Conservation (phyloP, 495 filamentous ascomycete genomes). For the Astrocystis sublimbata region DNA sequence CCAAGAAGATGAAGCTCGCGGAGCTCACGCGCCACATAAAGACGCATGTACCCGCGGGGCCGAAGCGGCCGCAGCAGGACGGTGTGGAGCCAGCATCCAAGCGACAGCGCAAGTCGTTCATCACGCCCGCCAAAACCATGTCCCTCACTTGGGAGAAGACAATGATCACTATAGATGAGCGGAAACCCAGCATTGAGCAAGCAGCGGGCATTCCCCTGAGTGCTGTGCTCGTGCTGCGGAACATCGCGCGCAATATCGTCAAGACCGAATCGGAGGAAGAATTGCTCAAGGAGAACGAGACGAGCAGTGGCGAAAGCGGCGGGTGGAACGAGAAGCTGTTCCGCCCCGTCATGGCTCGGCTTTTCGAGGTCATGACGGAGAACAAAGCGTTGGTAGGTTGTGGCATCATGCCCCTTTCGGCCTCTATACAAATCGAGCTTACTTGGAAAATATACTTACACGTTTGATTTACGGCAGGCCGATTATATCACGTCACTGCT, state of each 20-base stretch:
- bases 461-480: conserved; percentile 19
- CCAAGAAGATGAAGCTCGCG: conserved; percentile 49
- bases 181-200: conserved; percentile 57
- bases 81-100: conserved; percentile 31
- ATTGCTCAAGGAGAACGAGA: conserved; percentile 49
- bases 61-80: conserved; percentile 33
- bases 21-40: conserved; percentile 62
- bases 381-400: conserved; percentile 50
- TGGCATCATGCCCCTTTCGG: not conserved
- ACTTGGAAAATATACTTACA: too few relatives aligned
- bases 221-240: conserved; percentile 81
- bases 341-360: conserved; percentile 46
- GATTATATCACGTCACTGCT: conserved; percentile 32
- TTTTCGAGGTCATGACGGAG: conserved; percentile 57
- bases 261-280: conserved; percentile 57
- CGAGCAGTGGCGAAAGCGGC: conserved; percentile 33
- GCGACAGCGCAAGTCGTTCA: conserved; percentile 49
- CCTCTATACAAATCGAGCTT: conserved; percentile 12
- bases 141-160: conserved; percentile 63
- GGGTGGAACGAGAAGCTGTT: conserved; percentile 55
- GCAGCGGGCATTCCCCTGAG: conserved; percentile 83
- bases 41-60: conserved; percentile 59
- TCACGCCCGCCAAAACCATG: conserved; percentile 56
- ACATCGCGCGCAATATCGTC: conserved; percentile 76
- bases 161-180: conserved; percentile 66